Percentiles rank a stretch among this genome's conserved stretches.
These are phyloP conservation scores for Sporisorium scitamineum DNA, from an alignment of 1,284 basidiomycete genomes.

Conservation along the genomic window DNA sequence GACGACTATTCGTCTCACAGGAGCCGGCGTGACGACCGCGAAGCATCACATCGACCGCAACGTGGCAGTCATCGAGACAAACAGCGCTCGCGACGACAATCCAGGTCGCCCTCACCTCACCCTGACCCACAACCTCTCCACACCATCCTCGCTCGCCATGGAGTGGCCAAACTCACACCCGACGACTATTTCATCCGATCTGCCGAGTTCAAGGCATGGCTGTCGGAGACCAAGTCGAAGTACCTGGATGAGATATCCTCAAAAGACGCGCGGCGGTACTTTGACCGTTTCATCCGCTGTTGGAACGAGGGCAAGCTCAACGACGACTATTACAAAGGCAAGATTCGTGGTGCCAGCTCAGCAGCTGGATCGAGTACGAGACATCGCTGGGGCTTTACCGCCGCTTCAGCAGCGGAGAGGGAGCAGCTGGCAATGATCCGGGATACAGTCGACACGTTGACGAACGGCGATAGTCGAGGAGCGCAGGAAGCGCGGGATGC, in stretches of 20 bases:
- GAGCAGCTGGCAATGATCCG: slow-evolving; percentile 31
- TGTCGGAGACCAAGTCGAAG: slow-evolving; percentile 24
- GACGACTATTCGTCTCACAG: background rate
- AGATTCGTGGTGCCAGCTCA: too few species aligned
- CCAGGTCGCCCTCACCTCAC: background rate
- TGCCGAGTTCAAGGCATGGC: slow-evolving; percentile 56
- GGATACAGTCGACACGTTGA: slow-evolving; percentile 52
- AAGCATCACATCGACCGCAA: background rate
- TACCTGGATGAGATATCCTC: slow-evolving; percentile 55
- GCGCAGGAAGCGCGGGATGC: slow-evolving; percentile 46
- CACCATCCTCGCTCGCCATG: background rate
- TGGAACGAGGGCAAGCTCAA: slow-evolving; percentile 49
- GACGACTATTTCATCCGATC: slow-evolving; percentile 52
- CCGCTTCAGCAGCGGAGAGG: slow-evolving; percentile 15
- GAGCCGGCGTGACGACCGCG: background rate
- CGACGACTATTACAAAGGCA: slow-evolving; percentile 27
- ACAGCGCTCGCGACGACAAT: background rate
- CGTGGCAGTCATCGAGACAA: background rate
- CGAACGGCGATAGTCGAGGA: slow-evolving; percentile 39
- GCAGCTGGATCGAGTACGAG: slow-evolving; percentile 25
- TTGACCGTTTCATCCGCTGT: slow-evolving; percentile 44
- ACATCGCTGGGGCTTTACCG: slow-evolving; percentile 42
- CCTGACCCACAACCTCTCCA: background rate
- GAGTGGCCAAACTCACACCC: slow-evolving; percentile 10
- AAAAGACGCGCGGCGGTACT: slow-evolving; percentile 47